A percentile compares a stretch with the other conserved stretches of the same genome.
Evolutionary conservation across 2,329 filamentous ascomycete genomes (phyloP).

Genomic region (Xylaria digitata): DNA sequence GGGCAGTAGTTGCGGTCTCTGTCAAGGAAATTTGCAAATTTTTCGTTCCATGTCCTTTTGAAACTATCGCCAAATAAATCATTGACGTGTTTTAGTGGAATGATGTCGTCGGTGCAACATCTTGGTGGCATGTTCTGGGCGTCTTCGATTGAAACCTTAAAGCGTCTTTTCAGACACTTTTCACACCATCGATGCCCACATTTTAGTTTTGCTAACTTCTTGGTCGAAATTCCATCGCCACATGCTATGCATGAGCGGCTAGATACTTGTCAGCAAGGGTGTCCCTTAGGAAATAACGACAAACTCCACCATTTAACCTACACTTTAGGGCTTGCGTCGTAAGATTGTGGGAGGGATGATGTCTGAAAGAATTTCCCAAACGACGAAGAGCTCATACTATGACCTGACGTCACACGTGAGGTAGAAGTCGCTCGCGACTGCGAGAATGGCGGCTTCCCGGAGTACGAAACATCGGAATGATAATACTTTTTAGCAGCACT

Average conservation of each 20-base stretch:
- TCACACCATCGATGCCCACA: constrained; percentile 88
- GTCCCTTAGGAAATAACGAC: constrained; percentile 25
- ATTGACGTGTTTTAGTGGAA: constrained; percentile 81
- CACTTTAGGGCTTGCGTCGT: constrained; percentile 47
- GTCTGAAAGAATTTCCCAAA: constrained; percentile 47
- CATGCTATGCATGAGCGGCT: constrained; percentile 81
- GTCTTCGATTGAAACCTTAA: constrained; percentile 80
- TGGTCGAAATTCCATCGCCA: constrained; percentile 72
- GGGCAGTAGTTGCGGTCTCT: constrained; percentile 84
- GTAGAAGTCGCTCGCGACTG: constrained; percentile 51
- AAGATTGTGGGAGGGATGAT: constrained; percentile 42
- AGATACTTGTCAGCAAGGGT: constrained; percentile 39
- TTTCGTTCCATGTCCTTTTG: constrained; percentile 83
- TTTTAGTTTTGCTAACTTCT: constrained; percentile 75
- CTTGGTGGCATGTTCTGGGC: constrained; percentile 85
- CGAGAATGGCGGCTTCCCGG: constrained; percentile 49
- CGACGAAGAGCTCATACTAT: constrained; percentile 53
- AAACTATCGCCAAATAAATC: constrained; percentile 77
- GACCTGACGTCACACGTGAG: constrained; percentile 52
- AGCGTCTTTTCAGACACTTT: constrained; percentile 77
- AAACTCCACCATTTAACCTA: constrained; percentile 39
- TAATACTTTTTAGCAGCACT: constrained; percentile 48
- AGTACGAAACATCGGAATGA: constrained; percentile 49
- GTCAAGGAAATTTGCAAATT: constrained; percentile 80
- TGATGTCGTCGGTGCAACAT: constrained; percentile 80